Conservation (phyloP, 177 flowering plant genomes). For the Vitis hybrid region DNA sequence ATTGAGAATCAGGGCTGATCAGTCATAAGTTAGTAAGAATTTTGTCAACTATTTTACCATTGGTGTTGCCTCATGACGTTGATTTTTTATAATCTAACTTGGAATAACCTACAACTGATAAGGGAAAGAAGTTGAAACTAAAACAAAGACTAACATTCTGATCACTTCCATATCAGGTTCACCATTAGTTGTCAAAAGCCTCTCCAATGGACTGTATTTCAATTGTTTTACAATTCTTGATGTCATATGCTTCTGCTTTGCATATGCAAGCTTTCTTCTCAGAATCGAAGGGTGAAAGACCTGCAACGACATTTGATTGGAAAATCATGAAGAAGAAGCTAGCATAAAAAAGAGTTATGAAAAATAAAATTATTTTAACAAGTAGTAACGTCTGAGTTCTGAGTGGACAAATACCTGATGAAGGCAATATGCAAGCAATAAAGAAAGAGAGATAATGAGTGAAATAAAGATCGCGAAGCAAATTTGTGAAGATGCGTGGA, state of each 20-base stretch:
- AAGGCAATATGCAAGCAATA: slow-evolving; percentile 6
- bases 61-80: no score
- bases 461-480: slow-evolving; percentile 22
- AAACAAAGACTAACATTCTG: neutral
- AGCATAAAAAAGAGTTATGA: no score
- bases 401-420: slow-evolving; percentile 24
- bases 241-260: slow-evolving; percentile 26
- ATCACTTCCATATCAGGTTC: slow-evolving; percentile 20
- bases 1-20: no score
- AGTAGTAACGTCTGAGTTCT: neutral
- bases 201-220: slow-evolving; percentile 17
- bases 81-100: no score
- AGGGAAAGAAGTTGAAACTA: no score
- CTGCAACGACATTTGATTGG: slow-evolving; percentile 11
- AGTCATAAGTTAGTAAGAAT: no score
- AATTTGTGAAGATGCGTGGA: slow-evolving; percentile 18
- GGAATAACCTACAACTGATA: no score
- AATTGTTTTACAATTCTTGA: slow-evolving; percentile 24
- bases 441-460: slow-evolving; percentile 21
- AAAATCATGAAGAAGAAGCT: no score
- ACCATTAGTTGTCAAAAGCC: slow-evolving; percentile 22
- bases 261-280: slow-evolving; percentile 26
- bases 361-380: no score
- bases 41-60: no score
- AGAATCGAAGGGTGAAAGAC: slow-evolving; percentile 36